phyloP scores from a whole-genome alignment of 495 filamentous ascomycete genomes.

The Xylaria nigripes region DNA sequence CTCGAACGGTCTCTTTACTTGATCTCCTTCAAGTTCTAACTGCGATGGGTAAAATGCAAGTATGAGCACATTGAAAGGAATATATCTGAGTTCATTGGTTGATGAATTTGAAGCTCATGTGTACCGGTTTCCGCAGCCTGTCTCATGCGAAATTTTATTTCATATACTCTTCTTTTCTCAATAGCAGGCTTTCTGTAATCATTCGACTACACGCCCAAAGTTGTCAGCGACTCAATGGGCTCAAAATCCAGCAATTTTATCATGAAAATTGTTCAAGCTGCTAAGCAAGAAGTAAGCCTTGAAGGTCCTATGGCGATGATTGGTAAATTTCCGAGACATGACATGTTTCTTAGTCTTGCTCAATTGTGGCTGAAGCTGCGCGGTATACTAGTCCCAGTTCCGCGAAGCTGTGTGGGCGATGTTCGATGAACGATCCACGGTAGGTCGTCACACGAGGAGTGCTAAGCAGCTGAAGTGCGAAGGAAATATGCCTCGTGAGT shows the following conservation, averaged over 20 bases:
- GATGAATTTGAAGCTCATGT: no score
- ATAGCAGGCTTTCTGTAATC: no score
- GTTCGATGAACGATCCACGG: background rate
- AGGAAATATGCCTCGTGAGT: slow-evolving; percentile 6
- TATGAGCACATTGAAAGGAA: no score
- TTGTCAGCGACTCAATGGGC: background rate
- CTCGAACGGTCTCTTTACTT: background rate
- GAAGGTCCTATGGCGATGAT: background rate
- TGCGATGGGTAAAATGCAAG: no score
- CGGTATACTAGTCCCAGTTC: background rate
- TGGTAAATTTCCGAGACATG: background rate
- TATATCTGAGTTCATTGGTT: no score
- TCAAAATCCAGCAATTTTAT: background rate
- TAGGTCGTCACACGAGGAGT: no score
- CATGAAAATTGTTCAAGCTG: background rate
- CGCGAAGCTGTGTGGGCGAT: background rate
- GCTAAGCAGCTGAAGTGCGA: no score
- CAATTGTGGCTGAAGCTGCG: background rate
- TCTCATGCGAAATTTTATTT: no score
- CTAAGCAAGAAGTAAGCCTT: background rate
- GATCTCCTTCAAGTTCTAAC: background rate
- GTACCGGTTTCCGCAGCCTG: no score
- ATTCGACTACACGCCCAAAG: background rate
- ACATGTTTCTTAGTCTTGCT: background rate
- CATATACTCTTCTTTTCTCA: no score